These are phyloP conservation scores for Trichoderma arundinaceum DNA, from an alignment of 2,329 filamentous ascomycete genomes.

Conservation along the genomic window DNA sequence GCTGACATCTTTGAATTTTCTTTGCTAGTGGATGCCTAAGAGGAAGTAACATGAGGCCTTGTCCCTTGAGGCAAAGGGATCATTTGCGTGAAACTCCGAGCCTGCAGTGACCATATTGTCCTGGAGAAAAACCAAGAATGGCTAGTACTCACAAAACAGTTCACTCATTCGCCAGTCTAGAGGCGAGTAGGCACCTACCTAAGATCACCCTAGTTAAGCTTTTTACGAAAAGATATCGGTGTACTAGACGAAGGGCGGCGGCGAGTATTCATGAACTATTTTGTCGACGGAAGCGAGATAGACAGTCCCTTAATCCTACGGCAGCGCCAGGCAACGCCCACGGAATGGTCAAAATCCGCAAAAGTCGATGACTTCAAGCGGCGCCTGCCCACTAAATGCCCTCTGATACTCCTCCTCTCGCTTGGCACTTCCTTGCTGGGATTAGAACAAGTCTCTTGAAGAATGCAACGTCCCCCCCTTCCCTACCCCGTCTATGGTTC, in stretches of 20 bases:
- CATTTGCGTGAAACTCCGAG: background rate
- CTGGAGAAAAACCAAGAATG: background rate
- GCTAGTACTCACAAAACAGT: background rate
- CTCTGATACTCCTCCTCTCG: conserved; percentile 8
- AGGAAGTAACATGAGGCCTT: background rate
- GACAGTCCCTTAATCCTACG: background rate
- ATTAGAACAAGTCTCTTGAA: conserved; percentile 6
- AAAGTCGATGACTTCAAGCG: background rate
- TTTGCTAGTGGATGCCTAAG: background rate
- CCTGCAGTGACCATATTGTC: background rate
- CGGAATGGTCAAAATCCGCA: background rate
- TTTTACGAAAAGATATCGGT: background rate
- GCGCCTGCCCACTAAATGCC: conserved; percentile 8
- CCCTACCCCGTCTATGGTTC: background rate
- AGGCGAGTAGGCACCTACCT: background rate
- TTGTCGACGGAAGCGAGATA: background rate
- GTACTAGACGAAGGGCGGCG: background rate
- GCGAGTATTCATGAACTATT: background rate
- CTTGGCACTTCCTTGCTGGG: conserved; percentile 27
- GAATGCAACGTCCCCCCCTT: conserved; percentile 12
- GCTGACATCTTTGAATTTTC: too few species aligned
- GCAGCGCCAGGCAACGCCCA: background rate
- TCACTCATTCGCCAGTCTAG: background rate
- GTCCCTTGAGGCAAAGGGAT: background rate
- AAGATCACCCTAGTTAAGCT: background rate